Base-by-base conservation (phyloP, 148 eudicot genomes). In the Rhododendron mucronatum region DNA sequence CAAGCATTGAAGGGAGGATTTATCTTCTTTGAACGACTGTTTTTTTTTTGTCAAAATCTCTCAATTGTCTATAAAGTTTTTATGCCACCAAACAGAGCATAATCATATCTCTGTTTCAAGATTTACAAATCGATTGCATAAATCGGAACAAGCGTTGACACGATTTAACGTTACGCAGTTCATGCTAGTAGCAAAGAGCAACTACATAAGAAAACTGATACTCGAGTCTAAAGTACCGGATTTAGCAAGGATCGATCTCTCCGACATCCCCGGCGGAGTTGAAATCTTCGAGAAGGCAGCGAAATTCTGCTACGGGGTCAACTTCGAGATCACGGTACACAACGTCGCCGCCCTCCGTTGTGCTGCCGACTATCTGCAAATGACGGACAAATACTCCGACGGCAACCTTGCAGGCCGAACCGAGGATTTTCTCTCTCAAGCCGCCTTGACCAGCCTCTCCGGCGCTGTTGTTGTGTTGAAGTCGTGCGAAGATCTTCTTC, bases 141-240 rank as follows among this genome's bases (percentile, higher is more conserved):
- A 33, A 82, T 21, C 10, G 2, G 69, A 48, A 12, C 23, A 5
- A 47, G n/a, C 33, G n/a, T 45, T 45, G 30, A 63, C 2, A 0
- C 23, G 45, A 14, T 84, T 73, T 20, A 3, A 11, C 45, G 33
- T 65, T 65, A 23, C 84, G 84, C 94, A 95, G 98, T 95, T 97
- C 91, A 94, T 97, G 95, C 90, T 97, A 18, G 94, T 96, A 28
- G 98, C 98, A 61, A 97, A 97, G 92, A 97, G 99, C 91, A 97
- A 97, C 87, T 91, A 92, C 89, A 93, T 97, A 88, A 90, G 99
- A 35, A 92, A 88, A 82, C 73, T 93, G 23, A 93, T 97, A 37
- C 51, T 95, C 33, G 99, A 95, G 51, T 91, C 97, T 1, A 90
- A 93, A 57, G 98, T 94, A 78, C 85, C 93, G 2, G 98, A 94